Base-by-base conservation (phyloP, 2,329 filamentous ascomycete genomes). In the Diaporthe sp. region DNA sequence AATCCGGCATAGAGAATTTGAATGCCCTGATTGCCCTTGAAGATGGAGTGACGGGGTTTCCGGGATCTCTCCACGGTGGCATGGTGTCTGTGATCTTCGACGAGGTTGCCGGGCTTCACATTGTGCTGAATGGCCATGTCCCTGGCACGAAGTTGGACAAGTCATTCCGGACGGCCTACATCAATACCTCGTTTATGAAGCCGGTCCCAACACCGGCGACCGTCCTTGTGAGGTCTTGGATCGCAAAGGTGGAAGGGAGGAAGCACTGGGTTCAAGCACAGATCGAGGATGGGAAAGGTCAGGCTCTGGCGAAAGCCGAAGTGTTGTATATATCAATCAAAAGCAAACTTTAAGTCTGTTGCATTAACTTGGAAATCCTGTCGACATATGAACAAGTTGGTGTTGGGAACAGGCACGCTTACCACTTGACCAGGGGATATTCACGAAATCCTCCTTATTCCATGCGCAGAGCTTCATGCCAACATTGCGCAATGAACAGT, bases 71-170 rank as follows among this genome's bases (percentile, higher is more conserved):
- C 7, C 53, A 57, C 15, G 53, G 53, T 19, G 53, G 53, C 4
- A 31, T 57, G 53, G 53, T 57, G 13, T 57, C 53, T 25, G 53
- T 57, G 53, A 31, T 57, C 28, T 19, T 57, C 28, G 53, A 57
- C 17, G 53, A 57, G 28, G 28, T 57, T 57, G 53, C 53, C 15
- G 53, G 53, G 2, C 53, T 57, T 34, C 53, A 57, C 15, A 57
- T 57, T 57, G 53, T 57, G 25, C 53, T 57, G 25, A 57, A 57
- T 4, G 53, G 53, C 53, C 53, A 57, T 34, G 53, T 57, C 28
- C 53, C 53, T 5, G 53, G 53, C 25, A 57, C 15, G 28, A 28
- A 57, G n/a, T 13, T 57, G 28, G 53, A 57, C 28, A 57, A 57
- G 28, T 19, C 53, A 57, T 57, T 57, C 28, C 25, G 53, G 53